Evolutionary conservation across 805 yeast species (phyloP), one percentile per base, ranked within the genome.

Genomic region (Candida silvicultrix): DNA sequence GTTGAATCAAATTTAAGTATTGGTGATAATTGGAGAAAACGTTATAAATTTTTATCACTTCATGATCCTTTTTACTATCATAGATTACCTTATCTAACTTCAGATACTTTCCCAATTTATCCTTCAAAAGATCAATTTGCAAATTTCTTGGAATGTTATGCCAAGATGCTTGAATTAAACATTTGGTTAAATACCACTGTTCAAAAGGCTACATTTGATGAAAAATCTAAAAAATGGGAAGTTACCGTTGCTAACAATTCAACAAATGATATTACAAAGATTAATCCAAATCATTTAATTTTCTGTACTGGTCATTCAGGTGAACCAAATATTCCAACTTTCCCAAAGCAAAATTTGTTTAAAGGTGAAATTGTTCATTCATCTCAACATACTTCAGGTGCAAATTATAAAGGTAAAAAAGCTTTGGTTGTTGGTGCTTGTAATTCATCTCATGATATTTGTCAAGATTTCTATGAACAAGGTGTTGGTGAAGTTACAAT

Each of bases 241-340:
- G 72, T 69, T 31, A 45, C 58, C 1, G 56, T 70, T 16, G 40
- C 49, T 38, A 64, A 65, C 44, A 58, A 59, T 43, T 48, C 56
- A 7, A 57, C 67, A n/a, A 53, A 52, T 15, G 57, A 60, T 31
- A 44, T 54, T 9, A 53, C 49, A 38, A 49, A 34, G 8, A 48
- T 69, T 22, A 31, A 50, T 15, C 73, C 73, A 45, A 57, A 62
- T 22, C 75, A 72, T 49, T 35, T 72, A 3, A 67, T 72, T 18
- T 57, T 71, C 59, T 68, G 74, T 18, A 71, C 76, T 11, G 77
- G 77, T 19, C 71, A 69, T 40, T 70, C 75, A 11, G 75, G 76
- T 42, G 69, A 68, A 44, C 71, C 76, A 38, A 69, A 68, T 53
- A 56, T 70, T 50, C 77, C 77, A 18, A 54, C 54, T 18, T 70